These are phyloP conservation scores for Fusarium neocosmosporiellum DNA, from an alignment of 2,329 filamentous ascomycete species.

Conservation along the genomic window DNA sequence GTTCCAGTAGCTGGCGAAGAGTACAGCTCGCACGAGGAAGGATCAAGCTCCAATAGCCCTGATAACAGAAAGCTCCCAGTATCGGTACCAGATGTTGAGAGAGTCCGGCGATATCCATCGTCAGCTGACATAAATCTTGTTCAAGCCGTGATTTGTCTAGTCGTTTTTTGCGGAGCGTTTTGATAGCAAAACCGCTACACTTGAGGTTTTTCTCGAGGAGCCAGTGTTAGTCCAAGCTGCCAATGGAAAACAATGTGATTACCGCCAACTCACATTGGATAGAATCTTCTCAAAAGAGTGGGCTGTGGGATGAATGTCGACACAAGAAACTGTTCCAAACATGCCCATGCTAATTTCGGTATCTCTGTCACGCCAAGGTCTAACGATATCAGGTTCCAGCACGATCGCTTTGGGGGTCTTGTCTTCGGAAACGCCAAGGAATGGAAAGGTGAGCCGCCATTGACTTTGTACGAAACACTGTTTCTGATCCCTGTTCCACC, in stretches of 20 bases:
- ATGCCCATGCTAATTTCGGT: not conserved
- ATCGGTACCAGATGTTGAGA: not conserved
- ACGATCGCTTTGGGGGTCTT: accelerated
- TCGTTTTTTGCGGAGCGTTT: not conserved
- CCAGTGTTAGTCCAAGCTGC: not conserved
- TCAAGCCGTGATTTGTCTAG: not conserved
- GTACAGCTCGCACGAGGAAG: not conserved
- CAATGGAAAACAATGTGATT: not conserved
- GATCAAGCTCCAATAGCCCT: not conserved
- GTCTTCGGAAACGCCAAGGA: not conserved
- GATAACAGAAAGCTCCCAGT: not conserved
- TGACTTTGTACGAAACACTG: not conserved
- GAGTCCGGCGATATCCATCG: not conserved
- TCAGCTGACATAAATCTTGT: not conserved
- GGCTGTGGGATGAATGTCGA: not conserved
- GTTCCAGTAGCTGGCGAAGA: not conserved
- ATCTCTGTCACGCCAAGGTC: not conserved
- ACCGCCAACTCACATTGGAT: not conserved
- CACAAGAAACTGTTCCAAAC: not conserved
- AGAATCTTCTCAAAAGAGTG: not conserved
- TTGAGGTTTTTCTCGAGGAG: not conserved
- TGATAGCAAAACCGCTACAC: not conserved
- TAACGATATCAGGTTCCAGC: not conserved
- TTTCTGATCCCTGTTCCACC: not conserved
- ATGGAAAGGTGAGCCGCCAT: not conserved